Evolutionary conservation across 2,329 filamentous ascomycete genomes (phyloP).

Genomic region (Penicillium crustosum): DNA sequence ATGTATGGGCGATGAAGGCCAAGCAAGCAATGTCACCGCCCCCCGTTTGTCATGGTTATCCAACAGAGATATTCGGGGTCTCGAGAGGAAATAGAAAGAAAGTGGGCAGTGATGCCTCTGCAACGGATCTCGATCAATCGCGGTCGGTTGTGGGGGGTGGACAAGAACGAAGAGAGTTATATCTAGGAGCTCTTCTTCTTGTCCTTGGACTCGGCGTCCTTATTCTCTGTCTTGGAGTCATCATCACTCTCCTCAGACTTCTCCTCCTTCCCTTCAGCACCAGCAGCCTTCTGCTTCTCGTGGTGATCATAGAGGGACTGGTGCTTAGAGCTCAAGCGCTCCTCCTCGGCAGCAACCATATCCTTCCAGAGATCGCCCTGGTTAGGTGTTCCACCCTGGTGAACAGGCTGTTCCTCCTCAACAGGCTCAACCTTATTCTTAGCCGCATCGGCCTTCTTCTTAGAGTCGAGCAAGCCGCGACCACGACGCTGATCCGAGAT

Average conservation of each 20-base stretch:
- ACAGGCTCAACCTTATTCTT: conserved; percentile 78
- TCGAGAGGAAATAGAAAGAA: neutral
- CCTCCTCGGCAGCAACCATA: conserved; percentile 51
- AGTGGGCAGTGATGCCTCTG: neutral
- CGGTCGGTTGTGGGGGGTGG: neutral
- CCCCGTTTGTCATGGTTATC: conserved; percentile 1
- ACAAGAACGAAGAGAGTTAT: neutral
- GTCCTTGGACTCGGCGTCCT: conserved; percentile 14
- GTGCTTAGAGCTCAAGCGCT: conserved; percentile 45
- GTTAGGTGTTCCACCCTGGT: conserved; percentile 58
- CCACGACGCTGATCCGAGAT: conserved; percentile 73
- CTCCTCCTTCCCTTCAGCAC: conserved; percentile 6
- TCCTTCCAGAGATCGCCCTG: conserved; percentile 88
- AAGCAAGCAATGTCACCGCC: conserved; percentile 1
- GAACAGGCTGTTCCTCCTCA: conserved; percentile 75
- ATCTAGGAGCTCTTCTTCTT: conserved; percentile 18
- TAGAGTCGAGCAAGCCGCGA: conserved; percentile 49
- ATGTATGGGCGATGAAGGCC: conserved; percentile 10
- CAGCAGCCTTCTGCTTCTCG: conserved; percentile 11
- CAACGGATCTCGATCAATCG: neutral
- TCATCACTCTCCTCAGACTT: conserved; percentile 23
- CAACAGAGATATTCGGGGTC: neutral
- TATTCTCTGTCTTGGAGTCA: conserved; percentile 1
- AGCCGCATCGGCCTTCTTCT: conserved; percentile 78
- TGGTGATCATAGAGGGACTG: conserved; percentile 30